Conservation (phyloP, 345 rosid species). For the Euphorbia tirucalli region DNA sequence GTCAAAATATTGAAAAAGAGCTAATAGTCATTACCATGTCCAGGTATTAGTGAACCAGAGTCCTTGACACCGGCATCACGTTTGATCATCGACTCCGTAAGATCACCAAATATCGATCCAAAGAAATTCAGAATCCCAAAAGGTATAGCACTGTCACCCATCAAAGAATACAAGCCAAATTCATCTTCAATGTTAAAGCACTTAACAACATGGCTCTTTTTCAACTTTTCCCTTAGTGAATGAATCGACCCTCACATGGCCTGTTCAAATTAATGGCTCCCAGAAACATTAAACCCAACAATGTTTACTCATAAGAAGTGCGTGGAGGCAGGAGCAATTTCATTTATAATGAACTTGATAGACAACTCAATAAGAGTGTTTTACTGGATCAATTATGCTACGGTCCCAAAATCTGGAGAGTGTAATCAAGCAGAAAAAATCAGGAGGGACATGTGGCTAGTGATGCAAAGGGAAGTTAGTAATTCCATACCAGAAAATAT, state of each 20-base stretch:
- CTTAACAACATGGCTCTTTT: neutral
- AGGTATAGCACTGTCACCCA: constrained; percentile 63
- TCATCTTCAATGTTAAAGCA: neutral
- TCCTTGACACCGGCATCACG: constrained; percentile 98
- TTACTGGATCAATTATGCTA: too few species aligned
- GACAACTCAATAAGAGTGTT: too few species aligned
- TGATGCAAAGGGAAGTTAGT: too few species aligned
- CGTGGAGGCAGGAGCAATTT: neutral
- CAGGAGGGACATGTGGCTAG: too few species aligned
- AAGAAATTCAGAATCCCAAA: constrained; percentile 80
- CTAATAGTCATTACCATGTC: constrained; percentile 56
- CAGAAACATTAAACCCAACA: neutral
- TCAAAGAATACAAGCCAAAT: constrained; percentile 15
- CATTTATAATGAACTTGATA: neutral
- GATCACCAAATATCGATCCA: constrained; percentile 93
- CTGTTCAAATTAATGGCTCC: neutral
- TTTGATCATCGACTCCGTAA: constrained; percentile 91
- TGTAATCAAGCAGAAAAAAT: too few species aligned
- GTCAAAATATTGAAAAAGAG: neutral
- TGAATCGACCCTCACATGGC: neutral
- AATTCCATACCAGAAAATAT: too few species aligned
- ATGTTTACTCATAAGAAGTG: neutral
- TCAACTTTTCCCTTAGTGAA: neutral
- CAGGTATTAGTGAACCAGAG: constrained; percentile 94
- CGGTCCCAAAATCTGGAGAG: too few species aligned